These are phyloP conservation scores for Nigrograna mackinnonii DNA, from an alignment of 2,329 filamentous ascomycete genomes.

Conservation along the genomic window DNA sequence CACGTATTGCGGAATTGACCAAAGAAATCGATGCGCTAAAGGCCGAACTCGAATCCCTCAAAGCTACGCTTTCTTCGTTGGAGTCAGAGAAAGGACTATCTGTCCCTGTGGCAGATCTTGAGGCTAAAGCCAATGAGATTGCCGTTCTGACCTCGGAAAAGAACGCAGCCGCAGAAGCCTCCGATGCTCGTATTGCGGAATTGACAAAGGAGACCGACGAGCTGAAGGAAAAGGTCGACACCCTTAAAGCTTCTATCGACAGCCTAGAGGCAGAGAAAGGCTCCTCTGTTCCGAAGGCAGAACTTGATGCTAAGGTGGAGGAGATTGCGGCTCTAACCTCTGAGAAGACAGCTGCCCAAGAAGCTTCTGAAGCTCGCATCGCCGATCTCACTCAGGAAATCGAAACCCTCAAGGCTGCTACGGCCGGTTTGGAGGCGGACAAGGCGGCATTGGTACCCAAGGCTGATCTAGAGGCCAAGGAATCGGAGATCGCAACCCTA, in stretches of 20 bases:
- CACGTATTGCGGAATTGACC: not conserved
- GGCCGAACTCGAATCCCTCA: not conserved
- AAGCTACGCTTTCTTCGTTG: too few relatives aligned
- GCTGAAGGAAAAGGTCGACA: conserved; percentile 2
- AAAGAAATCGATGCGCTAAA: not conserved
- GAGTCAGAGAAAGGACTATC: too few relatives aligned
- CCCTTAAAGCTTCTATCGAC: not conserved
- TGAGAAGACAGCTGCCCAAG: conserved; percentile 3
- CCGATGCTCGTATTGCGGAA: conserved; percentile 22
- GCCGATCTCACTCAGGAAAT: conserved; percentile 2
- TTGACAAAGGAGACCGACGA: conserved; percentile 29
- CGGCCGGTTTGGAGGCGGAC: conserved; percentile 2
- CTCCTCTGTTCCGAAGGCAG: conserved; percentile 15
- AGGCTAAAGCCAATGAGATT: not conserved
- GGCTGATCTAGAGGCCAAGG: conserved; percentile 1
- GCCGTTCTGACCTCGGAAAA: not conserved
- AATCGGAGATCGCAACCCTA: not conserved
- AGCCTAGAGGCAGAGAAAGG: conserved; percentile 2
- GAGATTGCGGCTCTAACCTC: conserved; percentile 25
- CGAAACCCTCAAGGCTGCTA: not conserved
- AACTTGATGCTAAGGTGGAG: conserved; percentile 32
- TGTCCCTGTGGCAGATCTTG: conserved; percentile 3
- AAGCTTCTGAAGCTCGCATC: not conserved
- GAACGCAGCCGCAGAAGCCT: conserved; percentile 10
- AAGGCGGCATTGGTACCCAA: conserved; percentile 4